phyloP scores from a whole-genome alignment of 1,284 basidiomycete species.

The Acaromyces ingoldii region DNA sequence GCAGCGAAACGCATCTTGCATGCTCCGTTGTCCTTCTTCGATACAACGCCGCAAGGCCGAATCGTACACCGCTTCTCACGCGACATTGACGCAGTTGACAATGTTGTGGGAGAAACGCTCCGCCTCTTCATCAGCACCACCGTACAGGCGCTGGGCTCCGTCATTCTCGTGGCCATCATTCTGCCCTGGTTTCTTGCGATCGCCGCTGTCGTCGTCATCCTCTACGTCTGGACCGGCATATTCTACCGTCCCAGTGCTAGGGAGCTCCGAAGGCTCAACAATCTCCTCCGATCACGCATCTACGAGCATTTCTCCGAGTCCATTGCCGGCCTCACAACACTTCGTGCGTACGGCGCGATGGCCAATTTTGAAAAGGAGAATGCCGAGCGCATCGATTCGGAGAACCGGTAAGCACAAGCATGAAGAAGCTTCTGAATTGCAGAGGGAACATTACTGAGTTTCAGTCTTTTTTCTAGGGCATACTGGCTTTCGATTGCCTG shows the following conservation, averaged over 20 bases:
- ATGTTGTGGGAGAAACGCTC: constrained; percentile 61
- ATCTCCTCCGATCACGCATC: constrained; percentile 21
- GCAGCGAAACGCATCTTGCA: constrained; percentile 18
- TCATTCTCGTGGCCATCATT: constrained; percentile 71
- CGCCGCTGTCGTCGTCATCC: constrained; percentile 63
- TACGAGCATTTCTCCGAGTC: constrained; percentile 30
- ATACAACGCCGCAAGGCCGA: constrained; percentile 28
- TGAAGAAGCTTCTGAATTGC: too few species aligned
- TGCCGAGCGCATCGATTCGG: constrained; percentile 16
- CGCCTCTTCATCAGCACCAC: constrained; percentile 69
- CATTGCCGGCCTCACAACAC: constrained; percentile 18
- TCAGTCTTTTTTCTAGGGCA: too few species aligned
- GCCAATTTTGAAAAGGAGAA: constrained; percentile 16
- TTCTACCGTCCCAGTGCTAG: constrained; percentile 21
- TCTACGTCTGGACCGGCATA: constrained; percentile 48
- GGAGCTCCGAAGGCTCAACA: constrained; percentile 16
- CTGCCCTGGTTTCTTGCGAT: constrained; percentile 71
- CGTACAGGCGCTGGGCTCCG: constrained; percentile 65
- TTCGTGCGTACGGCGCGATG: constrained; percentile 20
- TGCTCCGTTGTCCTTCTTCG: constrained; percentile 30
- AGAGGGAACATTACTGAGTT: too few species aligned
- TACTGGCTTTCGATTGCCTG: constrained; percentile 29
- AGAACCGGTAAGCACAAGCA: too few species aligned
- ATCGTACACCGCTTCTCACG: constrained; percentile 30
- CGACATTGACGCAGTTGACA: constrained; percentile 49